Percentiles rank a stretch among this genome's conserved stretches.
Evolutionary conservation across 2,329 filamentous ascomycete genomes (phyloP).

Genomic region (Epichloe gansuensis): DNA sequence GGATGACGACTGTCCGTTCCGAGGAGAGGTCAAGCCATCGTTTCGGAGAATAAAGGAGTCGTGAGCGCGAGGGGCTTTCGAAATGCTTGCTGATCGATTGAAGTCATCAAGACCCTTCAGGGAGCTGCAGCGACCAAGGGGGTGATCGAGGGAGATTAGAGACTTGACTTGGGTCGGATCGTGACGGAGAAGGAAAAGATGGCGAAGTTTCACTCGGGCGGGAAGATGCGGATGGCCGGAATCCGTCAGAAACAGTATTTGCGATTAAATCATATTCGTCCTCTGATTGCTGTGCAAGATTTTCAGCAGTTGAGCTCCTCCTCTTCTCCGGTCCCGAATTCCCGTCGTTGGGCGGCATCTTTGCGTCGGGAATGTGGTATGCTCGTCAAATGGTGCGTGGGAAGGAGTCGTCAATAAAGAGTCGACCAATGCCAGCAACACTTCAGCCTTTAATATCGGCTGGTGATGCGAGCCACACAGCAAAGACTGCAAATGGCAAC

Average conservation of each 20-base stretch:
- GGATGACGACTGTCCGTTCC: conserved; percentile 3
- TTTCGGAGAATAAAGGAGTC: conserved; percentile 41
- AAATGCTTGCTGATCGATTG: conserved; percentile 40
- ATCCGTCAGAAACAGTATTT: conserved; percentile 41
- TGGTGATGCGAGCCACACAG: neutral
- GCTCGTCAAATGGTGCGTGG: neutral
- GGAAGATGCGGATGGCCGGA: conserved; percentile 23
- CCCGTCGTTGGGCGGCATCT: conserved; percentile 29
- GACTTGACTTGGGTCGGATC: conserved; percentile 2
- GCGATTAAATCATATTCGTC: conserved; percentile 36
- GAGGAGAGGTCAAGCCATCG: conserved; percentile 29
- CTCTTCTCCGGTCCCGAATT: conserved; percentile 28
- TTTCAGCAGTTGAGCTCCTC: conserved; percentile 27
- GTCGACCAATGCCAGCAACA: neutral
- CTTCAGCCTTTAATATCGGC: neutral
- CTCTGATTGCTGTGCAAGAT: conserved; percentile 27
- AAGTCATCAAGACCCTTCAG: conserved; percentile 12
- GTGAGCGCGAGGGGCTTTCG: conserved; percentile 37
- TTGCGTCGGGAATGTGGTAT: conserved; percentile 16
- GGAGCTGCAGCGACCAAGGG: conserved; percentile 11
- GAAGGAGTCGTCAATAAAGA: neutral
- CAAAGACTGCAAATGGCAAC: neutral
- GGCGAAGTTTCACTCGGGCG: neutral
- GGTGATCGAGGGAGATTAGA: conserved; percentile 9
- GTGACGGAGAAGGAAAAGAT: conserved; percentile 12